Percentiles rank a stretch among this genome's conserved stretches.
Evolutionary conservation across 2,329 filamentous ascomycete species (phyloP).

Genomic region (Lizonia empirigonia): DNA sequence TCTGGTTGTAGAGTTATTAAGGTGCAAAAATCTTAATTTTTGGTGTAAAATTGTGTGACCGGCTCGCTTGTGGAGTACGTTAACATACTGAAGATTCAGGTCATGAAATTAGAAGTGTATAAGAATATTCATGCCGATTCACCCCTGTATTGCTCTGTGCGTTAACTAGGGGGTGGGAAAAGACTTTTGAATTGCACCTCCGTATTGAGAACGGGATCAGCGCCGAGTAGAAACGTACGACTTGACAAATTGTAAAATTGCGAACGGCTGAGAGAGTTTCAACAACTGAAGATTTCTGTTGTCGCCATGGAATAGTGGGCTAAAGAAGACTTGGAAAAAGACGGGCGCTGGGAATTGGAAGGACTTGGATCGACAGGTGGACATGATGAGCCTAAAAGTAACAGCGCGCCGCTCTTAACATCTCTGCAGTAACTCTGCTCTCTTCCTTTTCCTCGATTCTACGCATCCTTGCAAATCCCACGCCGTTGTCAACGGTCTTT

Average conservation of each 20-base stretch:
- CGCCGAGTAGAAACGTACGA: neutral
- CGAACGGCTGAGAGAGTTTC: neutral
- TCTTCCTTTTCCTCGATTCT: neutral
- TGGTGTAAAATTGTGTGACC: no score
- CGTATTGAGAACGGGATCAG: neutral
- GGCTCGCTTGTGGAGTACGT: no score
- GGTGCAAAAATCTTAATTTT: no score
- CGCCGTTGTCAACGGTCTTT: slow-evolving; percentile 1
- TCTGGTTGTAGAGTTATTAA: no score
- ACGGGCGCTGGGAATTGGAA: neutral
- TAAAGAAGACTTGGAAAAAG: neutral
- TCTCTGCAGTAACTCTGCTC: neutral
- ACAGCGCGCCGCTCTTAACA: neutral
- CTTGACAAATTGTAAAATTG: neutral
- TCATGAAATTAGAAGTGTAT: no score
- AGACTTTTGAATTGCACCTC: no score
- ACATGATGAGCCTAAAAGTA: neutral
- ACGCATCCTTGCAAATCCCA: neutral
- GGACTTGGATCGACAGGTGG: neutral
- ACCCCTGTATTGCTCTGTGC: no score
- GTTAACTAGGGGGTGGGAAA: no score
- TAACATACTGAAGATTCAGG: no score
- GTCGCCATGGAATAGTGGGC: slow-evolving; percentile 1
- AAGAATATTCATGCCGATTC: no score
- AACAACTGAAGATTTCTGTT: neutral